phyloP scores from a whole-genome alignment of 2,329 filamentous ascomycete genomes.

The Colletotrichum falcatum region DNA sequence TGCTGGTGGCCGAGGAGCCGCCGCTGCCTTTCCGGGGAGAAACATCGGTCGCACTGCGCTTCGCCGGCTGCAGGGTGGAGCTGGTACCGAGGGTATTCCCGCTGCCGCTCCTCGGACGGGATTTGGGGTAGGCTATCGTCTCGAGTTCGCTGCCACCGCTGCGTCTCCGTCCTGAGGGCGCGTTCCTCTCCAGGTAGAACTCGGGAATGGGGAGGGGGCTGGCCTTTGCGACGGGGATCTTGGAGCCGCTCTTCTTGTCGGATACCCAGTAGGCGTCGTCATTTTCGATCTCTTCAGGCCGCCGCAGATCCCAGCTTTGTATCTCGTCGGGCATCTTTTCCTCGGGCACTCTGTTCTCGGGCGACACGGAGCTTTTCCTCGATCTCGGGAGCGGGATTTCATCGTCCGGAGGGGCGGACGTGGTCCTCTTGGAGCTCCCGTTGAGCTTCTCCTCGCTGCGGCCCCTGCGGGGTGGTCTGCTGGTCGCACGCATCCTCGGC shows the following conservation, averaged over 20 bases:
- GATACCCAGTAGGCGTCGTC: slow-evolving; percentile 63
- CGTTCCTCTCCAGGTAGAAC: slow-evolving; percentile 80
- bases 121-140: slow-evolving; percentile 68
- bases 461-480: slow-evolving; percentile 59
- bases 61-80: slow-evolving; percentile 48
- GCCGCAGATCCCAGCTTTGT: slow-evolving; percentile 77
- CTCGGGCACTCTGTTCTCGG: slow-evolving; percentile 53
- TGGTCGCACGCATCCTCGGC: slow-evolving; percentile 65
- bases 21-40: slow-evolving; percentile 64
- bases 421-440: slow-evolving; percentile 47
- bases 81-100: slow-evolving; percentile 62
- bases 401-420: slow-evolving; percentile 42
- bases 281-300: slow-evolving; percentile 79
- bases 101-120: slow-evolving; percentile 78
- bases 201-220: slow-evolving; percentile 82
- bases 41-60: slow-evolving; percentile 60
- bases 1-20: slow-evolving; percentile 45
- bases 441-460: slow-evolving; percentile 54
- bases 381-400: slow-evolving; percentile 33
- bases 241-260: slow-evolving; percentile 67
- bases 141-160: slow-evolving; percentile 68
- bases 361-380: slow-evolving; percentile 61
- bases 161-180: slow-evolving; percentile 71
- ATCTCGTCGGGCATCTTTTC: slow-evolving; percentile 55
- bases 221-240: slow-evolving; percentile 86